Percentiles rank a stretch among this genome's conserved stretches.
Conservation (phyloP, 345 rosid genomes). For the Brassica nigra region DNA sequence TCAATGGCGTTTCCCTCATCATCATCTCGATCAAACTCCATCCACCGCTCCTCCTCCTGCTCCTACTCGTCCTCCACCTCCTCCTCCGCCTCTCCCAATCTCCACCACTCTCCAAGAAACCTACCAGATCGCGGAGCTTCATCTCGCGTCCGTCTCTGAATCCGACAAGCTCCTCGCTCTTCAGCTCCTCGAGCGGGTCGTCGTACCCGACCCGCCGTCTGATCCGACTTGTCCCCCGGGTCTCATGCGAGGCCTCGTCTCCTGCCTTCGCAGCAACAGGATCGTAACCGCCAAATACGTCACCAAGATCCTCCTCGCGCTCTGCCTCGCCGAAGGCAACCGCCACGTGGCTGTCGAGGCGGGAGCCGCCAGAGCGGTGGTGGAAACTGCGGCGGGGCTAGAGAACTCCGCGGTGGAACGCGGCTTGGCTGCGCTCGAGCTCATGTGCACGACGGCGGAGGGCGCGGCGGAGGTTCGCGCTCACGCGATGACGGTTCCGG, state of each 20-base stretch:
- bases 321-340: constrained; percentile 74
- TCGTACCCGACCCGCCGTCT: constrained; percentile 76
- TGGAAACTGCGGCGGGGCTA: constrained; percentile 66
- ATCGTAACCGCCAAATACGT: constrained; percentile 62
- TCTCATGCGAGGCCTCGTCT: constrained; percentile 68
- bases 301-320: constrained; percentile 68
- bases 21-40: constrained; percentile 44
- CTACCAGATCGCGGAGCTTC: constrained; percentile 72
- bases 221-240: constrained; percentile 67
- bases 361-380: constrained; percentile 71
- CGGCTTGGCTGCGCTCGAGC: constrained; percentile 81
- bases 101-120: constrained; percentile 56
- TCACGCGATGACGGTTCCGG: constrained; percentile 87
- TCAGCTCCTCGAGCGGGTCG: constrained; percentile 63
- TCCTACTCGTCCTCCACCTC: constrained; percentile 30
- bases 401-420: constrained; percentile 74
- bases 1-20: constrained; percentile 81
- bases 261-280: constrained; percentile 46
- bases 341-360: constrained; percentile 83
- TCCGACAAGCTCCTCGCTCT: constrained; percentile 72
- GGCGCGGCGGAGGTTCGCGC: constrained; percentile 78
- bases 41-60: constrained; percentile 48
- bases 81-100: constrained; percentile 50
- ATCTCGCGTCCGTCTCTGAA: constrained; percentile 55
- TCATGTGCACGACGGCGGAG: constrained; percentile 69